Evolutionary conservation across 108 stramenopile species (phyloP), one percentile per base, ranked within the genome.

Genomic region (Nitzschia putrida): DNA sequence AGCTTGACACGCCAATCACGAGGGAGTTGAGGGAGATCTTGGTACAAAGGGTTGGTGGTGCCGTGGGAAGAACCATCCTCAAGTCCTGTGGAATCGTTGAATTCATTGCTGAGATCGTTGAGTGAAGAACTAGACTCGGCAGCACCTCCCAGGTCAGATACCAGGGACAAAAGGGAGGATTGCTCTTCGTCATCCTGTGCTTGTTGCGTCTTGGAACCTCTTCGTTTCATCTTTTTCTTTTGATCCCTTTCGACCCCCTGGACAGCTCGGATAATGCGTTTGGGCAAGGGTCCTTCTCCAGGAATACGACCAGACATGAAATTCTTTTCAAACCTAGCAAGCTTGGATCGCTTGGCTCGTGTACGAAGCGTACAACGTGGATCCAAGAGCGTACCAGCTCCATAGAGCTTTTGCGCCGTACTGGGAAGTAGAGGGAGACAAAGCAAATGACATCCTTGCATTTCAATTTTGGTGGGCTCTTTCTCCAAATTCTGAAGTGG

Each of bases 281-380:
- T 70, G 50, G 81, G 49, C 8, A 85, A 76, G 0, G 85, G 85
- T 29, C 83, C 83, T 74, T 92, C 91, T 29, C 86, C 88, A 11
- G 79, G 75, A 61, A 89, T 85, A 26, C 79, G 56, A 51, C 91
- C 88, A 8, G 80, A 73, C 57, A 84, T 86, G 66, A 80, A 92
- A 66, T 85, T 86, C 49, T 88, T 72, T 77, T 92, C 91, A 55
- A 86, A 88, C 42, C 87, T 70, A 13, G 88, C 83, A n/a, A 92
- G 68, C 0, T 85, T 79, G 38, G 86, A 68, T 68, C 91, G 73
- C 65, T 92, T 92, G 0, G 83, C 87, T 59, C 88, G 69, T 0
- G 91, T 92, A 38, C 85, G 57, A 39, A 92, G 44, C 2, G 85
- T 76, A 67, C 85, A 87, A 42, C 77, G 42, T 29, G 87, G 85